These are phyloP conservation scores for Geoglossum cookeanum DNA, from an alignment of 2,329 filamentous ascomycete genomes.

Conservation along the genomic window DNA sequence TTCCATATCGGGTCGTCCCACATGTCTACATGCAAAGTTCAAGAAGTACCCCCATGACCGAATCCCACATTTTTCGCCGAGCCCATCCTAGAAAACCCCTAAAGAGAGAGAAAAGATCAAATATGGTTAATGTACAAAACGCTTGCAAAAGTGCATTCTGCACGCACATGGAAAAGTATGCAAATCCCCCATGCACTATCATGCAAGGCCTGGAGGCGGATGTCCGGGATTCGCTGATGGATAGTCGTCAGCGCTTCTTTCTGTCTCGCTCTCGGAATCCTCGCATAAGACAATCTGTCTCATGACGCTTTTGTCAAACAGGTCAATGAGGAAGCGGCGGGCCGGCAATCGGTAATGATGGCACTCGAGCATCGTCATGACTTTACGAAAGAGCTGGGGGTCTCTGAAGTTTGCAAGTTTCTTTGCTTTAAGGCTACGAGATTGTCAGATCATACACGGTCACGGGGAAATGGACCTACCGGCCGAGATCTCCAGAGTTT, in stretches of 20 bases:
- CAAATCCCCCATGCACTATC: no score
- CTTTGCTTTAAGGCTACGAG: slow-evolving; percentile 50
- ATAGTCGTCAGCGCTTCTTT: background rate
- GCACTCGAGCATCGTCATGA: slow-evolving; percentile 67
- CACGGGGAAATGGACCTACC: slow-evolving; percentile 21
- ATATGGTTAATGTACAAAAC: background rate
- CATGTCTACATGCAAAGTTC: background rate
- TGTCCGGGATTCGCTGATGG: background rate
- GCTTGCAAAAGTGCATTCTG: background rate
- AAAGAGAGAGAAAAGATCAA: background rate
- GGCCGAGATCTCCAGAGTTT: slow-evolving; percentile 59
- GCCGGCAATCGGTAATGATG: slow-evolving; percentile 80
- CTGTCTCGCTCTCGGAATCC: slow-evolving; percentile 22
- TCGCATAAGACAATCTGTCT: slow-evolving; percentile 67
- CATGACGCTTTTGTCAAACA: slow-evolving; percentile 84
- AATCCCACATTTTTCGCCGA: background rate
- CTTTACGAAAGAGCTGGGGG: slow-evolving; percentile 61
- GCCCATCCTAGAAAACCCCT: background rate
- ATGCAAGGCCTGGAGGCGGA: background rate
- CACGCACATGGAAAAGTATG: background rate
- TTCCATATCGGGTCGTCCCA: background rate
- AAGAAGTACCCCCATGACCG: background rate
- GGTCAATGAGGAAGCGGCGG: slow-evolving; percentile 74
- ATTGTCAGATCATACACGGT: slow-evolving; percentile 11
- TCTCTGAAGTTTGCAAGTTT: slow-evolving; percentile 59